Evolutionary conservation across 1,284 basidiomycete species (phyloP), one percentile per base, ranked within the genome.

Genomic region (Tylopilus orsonianus): DNA sequence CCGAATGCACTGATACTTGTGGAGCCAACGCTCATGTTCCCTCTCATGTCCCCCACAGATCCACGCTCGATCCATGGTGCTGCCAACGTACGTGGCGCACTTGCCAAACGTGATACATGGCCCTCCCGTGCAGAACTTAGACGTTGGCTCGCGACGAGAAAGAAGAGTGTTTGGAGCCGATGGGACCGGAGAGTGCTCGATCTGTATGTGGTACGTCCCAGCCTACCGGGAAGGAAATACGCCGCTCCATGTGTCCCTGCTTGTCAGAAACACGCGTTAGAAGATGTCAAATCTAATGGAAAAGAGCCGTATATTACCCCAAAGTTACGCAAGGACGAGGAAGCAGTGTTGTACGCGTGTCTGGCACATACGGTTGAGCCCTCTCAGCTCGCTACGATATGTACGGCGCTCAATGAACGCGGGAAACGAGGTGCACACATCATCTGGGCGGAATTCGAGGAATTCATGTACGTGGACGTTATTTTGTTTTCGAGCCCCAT

Each of bases 11-110:
- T 65, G 8, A 51, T 65, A 32, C 44, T 65, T n/a, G 20, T 67
- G 40, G 63, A 65, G 42, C 65, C 65, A 4, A 68, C 65, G 2
- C 19, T 65, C 42, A 66, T 65, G 66, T 68, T 65, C 26, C 65
- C 62, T 18, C 47, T 22, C 12, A 49, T 68, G 49, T 52, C 63
- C 0, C 50, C 61, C 2, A 52, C 47, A 1, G 63, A 68, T 27
- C 53, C 53, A 2, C 65, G 63, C 20, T 50, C 45, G 5, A 48
- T 61, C 18, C 63, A 61, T 8, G 62, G 66, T 5, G 55, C 59
- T 8, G 54, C 65, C 38, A 65, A 65, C 20, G 60, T 67, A 5
- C 57, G 56, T 1, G 65, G 57, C 3, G 60, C 62, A 5, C 51
- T 48, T 2, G 42, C 41, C 12, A 67, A 65, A 44, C 65, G 54